Evolutionary conservation across 257 asterid genomes (phyloP).

Genomic region (Capsicum chinense): DNA sequence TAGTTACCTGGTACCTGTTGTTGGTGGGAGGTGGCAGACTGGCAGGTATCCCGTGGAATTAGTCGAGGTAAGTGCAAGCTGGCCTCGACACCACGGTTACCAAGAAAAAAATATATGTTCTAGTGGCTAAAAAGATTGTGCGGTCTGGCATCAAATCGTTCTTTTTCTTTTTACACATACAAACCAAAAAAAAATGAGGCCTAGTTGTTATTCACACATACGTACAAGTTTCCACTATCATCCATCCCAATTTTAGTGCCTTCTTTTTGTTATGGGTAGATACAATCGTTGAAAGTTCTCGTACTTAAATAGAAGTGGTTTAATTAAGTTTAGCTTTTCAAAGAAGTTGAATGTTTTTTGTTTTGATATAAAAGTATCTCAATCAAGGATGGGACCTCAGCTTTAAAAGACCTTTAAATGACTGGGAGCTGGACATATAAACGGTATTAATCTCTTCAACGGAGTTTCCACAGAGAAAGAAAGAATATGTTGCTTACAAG

Average conservation of each 20-base stretch:
- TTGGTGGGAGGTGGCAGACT: too few species aligned
- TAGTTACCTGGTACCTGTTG: too few species aligned
- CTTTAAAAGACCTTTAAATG: neutral
- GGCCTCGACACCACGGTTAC: too few species aligned
- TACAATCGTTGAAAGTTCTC: neutral
- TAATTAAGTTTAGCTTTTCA: neutral
- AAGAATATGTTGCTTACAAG: neutral
- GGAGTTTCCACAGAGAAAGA: neutral
- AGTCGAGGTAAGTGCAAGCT: too few species aligned
- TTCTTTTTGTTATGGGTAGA: too few species aligned
- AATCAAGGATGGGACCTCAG: neutral
- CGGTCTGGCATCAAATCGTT: neutral
- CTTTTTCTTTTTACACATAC: slow-evolving; percentile 16
- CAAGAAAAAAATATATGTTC: neutral
- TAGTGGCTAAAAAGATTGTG: neutral
- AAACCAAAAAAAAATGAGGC: neutral
- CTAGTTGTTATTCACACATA: neutral
- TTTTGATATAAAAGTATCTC: neutral
- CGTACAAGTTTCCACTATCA: neutral
- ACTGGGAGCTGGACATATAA: neutral
- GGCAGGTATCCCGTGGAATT: too few species aligned
- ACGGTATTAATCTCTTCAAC: neutral
- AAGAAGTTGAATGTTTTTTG: neutral
- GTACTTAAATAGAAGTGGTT: neutral
- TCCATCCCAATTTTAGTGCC: neutral